Conservation (phyloP, 495 filamentous ascomycete species). For the Aspergillus nidulans region DNA sequence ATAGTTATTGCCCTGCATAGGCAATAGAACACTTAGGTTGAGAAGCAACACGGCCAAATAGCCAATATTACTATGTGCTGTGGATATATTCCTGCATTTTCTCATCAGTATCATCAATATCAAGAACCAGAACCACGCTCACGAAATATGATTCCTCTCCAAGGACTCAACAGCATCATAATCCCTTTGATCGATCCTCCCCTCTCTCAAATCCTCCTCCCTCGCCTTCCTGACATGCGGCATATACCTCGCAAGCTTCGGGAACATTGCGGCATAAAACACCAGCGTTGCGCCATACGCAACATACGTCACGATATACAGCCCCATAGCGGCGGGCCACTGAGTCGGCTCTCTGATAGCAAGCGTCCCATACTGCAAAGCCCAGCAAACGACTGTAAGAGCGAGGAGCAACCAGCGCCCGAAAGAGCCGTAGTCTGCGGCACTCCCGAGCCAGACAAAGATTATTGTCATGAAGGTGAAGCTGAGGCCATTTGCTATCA, state of each 20-base stretch:
- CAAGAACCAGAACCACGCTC: neutral
- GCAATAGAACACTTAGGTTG: constrained; percentile 44
- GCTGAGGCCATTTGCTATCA: constrained; percentile 48
- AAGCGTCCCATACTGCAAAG: constrained; percentile 45
- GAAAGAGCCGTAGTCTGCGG: constrained; percentile 49
- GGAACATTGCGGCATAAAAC: constrained; percentile 48
- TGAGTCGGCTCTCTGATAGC: constrained; percentile 39
- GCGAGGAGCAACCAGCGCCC: constrained; percentile 45
- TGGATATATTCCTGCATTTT: constrained; percentile 36
- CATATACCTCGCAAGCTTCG: constrained; percentile 43
- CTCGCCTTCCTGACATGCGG: constrained; percentile 44
- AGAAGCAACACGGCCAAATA: constrained; percentile 42
- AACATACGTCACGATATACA: constrained; percentile 47
- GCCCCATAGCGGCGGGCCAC: constrained; percentile 45
- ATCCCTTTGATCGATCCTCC: constrained; percentile 35
- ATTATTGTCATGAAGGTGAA: constrained; percentile 49
- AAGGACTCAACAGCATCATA: constrained; percentile 47
- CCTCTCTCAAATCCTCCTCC: constrained; percentile 41
- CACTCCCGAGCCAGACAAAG: constrained; percentile 45
- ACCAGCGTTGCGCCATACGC: constrained; percentile 45
- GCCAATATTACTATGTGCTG: constrained; percentile 49
- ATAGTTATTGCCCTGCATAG: constrained; percentile 36
- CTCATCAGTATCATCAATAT: neutral
- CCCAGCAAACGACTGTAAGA: constrained; percentile 46
- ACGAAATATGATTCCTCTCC: constrained; percentile 47